These are phyloP conservation scores for Penicillium robsamsonii DNA, from an alignment of 495 filamentous ascomycete species.

Conservation along the genomic window DNA sequence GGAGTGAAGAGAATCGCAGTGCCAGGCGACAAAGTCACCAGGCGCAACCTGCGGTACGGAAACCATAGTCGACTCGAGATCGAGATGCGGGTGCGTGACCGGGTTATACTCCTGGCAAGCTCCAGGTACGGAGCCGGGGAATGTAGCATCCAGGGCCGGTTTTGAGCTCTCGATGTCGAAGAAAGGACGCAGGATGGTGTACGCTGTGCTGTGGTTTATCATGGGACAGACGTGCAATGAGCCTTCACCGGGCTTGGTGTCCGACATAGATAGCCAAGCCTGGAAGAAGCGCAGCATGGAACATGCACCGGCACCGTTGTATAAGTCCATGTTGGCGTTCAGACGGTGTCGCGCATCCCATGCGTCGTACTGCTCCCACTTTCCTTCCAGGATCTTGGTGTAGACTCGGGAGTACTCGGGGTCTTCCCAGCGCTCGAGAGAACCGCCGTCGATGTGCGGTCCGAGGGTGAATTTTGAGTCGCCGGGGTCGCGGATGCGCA, in stretches of 20 bases:
- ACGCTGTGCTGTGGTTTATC: slow-evolving; percentile 69
- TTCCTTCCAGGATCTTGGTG: slow-evolving; percentile 65
- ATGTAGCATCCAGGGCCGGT: slow-evolving; percentile 37
- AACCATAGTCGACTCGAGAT: slow-evolving; percentile 71
- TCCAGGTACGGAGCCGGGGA: slow-evolving; percentile 76
- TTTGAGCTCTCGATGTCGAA: slow-evolving; percentile 57
- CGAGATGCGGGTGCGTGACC: slow-evolving; percentile 72
- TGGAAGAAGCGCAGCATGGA: slow-evolving; percentile 87
- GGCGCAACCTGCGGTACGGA: slow-evolving; percentile 73
- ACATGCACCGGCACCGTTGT: slow-evolving; percentile 79
- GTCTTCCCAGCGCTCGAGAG: slow-evolving; percentile 83
- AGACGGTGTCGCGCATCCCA: slow-evolving; percentile 74
- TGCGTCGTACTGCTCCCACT: slow-evolving; percentile 80
- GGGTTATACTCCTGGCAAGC: slow-evolving; percentile 74
- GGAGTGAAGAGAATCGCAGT: slow-evolving; percentile 79
- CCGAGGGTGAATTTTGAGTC: slow-evolving; percentile 81
- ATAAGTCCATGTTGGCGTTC: slow-evolving; percentile 67
- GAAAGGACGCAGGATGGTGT: slow-evolving; percentile 83
- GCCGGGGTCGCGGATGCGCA: slow-evolving; percentile 63
- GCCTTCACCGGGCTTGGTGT: slow-evolving; percentile 68
- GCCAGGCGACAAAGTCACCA: slow-evolving; percentile 89
- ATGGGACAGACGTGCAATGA: slow-evolving; percentile 83
- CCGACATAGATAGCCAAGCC: slow-evolving; percentile 81
- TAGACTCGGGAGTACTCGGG: slow-evolving; percentile 77
- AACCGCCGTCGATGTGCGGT: slow-evolving; percentile 82